Percentiles rank a stretch among this genome's conserved stretches.
Evolutionary conservation across 371 early-diverging fungal species (phyloP).

Genomic region (Nematocida homosporus): DNA sequence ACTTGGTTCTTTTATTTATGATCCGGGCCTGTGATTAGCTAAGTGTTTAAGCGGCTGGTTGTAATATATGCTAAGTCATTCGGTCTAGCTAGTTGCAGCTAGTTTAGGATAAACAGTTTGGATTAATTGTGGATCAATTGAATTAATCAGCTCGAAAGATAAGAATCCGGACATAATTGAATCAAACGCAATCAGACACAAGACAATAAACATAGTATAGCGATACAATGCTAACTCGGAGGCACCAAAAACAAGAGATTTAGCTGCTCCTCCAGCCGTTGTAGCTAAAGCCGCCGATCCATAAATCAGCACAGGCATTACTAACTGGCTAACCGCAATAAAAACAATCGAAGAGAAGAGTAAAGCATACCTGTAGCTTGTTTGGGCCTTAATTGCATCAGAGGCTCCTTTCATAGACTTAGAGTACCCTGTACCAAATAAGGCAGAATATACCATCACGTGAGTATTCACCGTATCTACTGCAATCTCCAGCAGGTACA

Average conservation of each 20-base stretch:
- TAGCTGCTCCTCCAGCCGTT: too few species aligned
- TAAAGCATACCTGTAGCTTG: background rate
- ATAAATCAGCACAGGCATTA: background rate
- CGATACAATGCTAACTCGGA: background rate
- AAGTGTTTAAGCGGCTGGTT: too few species aligned
- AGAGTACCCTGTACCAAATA: constrained; percentile 17
- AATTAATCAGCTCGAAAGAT: background rate
- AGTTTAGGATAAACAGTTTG: background rate
- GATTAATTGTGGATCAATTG: background rate
- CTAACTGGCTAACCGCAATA: background rate
- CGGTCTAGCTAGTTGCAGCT: too few species aligned
- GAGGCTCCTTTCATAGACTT: constrained; percentile 20
- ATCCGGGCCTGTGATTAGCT: too few species aligned
- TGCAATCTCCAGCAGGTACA: constrained; percentile 8
- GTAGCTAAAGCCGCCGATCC: too few species aligned
- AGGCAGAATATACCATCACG: background rate
- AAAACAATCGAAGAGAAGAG: background rate
- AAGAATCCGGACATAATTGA: background rate
- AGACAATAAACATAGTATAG: background rate
- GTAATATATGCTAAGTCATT: too few species aligned
- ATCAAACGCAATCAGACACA: background rate
- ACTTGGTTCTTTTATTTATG: too few species aligned
- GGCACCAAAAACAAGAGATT: too few species aligned
- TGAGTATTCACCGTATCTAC: constrained; percentile 12
- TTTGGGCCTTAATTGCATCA: background rate